Evolutionary conservation across 164 flowering plant species (phyloP).

Genomic region (Umbellularia californica): DNA sequence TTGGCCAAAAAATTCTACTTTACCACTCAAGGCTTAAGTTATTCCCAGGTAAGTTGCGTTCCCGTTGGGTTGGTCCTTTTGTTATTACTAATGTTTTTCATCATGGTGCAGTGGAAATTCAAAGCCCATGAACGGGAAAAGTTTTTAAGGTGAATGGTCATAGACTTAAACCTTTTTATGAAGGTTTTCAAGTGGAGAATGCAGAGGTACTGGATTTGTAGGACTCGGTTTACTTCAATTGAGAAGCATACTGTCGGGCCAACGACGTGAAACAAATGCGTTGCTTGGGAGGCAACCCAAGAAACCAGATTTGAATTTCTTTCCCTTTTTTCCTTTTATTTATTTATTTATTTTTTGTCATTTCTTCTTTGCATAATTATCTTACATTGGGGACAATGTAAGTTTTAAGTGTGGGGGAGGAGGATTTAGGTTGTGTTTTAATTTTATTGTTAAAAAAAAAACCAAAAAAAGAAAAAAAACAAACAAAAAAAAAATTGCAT

Average conservation of each 20-base stretch:
- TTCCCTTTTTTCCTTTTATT: no score
- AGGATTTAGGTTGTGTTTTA: no score
- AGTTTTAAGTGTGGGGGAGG: no score
- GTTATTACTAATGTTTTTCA: slow-evolving; percentile 5
- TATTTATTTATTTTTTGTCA: not conserved
- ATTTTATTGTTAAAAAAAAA: no score
- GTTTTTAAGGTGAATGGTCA: not conserved
- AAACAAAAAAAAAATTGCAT: no score
- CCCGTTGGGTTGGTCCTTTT: slow-evolving; percentile 1
- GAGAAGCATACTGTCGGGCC: not conserved
- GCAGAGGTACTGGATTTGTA: not conserved
- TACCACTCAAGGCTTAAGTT: not conserved
- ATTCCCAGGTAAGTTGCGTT: not conserved
- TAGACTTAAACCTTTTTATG: not conserved
- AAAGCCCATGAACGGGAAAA: not conserved
- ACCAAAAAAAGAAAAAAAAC: no score
- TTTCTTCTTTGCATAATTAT: no score
- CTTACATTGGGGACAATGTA: no score
- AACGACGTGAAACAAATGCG: not conserved
- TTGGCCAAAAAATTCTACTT: not conserved
- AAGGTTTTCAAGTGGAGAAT: not conserved
- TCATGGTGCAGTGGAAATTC: not conserved
- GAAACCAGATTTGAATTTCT: not conserved
- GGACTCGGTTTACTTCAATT: not conserved
- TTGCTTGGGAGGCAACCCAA: slow-evolving; percentile 1